phyloP scores from a whole-genome alignment of 2,329 filamentous ascomycete genomes.

The Sclerotiophoma versabilis region DNA sequence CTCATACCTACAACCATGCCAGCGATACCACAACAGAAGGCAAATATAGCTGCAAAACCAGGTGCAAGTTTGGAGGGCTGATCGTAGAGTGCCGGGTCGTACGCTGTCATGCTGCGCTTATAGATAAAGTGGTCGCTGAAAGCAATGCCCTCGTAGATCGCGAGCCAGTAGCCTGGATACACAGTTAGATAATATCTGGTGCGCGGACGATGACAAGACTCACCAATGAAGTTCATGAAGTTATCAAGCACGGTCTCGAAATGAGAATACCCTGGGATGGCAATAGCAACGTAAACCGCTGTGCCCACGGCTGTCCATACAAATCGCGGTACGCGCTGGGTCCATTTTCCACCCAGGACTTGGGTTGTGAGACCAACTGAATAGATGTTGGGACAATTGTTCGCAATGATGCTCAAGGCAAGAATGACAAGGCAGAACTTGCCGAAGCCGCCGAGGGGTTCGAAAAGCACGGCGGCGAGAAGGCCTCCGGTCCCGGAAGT shows the following conservation, averaged over 20 bases:
- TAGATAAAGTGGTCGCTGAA: conserved; percentile 74
- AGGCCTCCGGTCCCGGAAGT: conserved; percentile 70
- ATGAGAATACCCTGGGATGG: conserved; percentile 71
- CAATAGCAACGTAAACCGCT: conserved; percentile 70
- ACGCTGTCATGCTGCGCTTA: conserved; percentile 67
- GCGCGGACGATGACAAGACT: not conserved
- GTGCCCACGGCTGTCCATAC: conserved; percentile 70
- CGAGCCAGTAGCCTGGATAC: conserved; percentile 71
- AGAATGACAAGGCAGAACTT: conserved; percentile 74
- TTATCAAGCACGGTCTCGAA: conserved; percentile 72
- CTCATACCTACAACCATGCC: conserved; percentile 75
- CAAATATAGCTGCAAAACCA: conserved; percentile 67
- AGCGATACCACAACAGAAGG: conserved; percentile 69
- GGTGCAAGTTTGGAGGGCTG: conserved; percentile 65
- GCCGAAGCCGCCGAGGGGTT: conserved; percentile 71
- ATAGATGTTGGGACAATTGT: conserved; percentile 75
- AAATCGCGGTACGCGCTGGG: conserved; percentile 70
- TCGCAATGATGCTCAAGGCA: conserved; percentile 71
- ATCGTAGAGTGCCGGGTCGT: conserved; percentile 66
- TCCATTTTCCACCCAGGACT: conserved; percentile 63
- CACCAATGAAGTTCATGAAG: conserved; percentile 64
- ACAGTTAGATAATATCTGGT: conserved; percentile 13
- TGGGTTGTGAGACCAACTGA: conserved; percentile 72
- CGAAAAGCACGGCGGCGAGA: conserved; percentile 69
- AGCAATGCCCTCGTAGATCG: conserved; percentile 73